phyloP scores from a whole-genome alignment of 1,284 basidiomycete species.

The Bjerkandera adusta region DNA sequence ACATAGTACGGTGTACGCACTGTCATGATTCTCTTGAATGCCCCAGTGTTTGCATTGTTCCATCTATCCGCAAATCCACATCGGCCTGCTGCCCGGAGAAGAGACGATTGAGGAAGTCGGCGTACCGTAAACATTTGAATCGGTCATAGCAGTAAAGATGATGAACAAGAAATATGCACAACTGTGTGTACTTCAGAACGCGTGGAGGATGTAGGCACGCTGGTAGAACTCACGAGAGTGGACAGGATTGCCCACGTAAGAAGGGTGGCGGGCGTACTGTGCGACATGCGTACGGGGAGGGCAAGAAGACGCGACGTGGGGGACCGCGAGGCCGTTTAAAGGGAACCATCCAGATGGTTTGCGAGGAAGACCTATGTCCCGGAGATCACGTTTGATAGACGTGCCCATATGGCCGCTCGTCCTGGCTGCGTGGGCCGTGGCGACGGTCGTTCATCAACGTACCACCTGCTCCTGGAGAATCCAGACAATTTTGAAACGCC shows the following conservation, averaged over 20 bases:
- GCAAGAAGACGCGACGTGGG: no score
- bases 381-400: no score
- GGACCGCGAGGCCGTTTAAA: no score
- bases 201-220: not conserved
- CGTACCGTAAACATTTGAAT: slow-evolving; percentile 68
- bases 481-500: no score
- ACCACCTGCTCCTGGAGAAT: no score
- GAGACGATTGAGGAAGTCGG: not conserved
- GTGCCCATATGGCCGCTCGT: no score
- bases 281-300: no score
- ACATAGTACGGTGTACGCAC: slow-evolving; percentile 37
- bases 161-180: slow-evolving; percentile 60
- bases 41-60: slow-evolving; percentile 61
- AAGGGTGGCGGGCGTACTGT: slow-evolving; percentile 56
- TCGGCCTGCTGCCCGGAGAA: not conserved
- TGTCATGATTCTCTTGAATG: slow-evolving; percentile 80
- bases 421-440: no score
- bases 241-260: slow-evolving; percentile 63
- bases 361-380: no score
- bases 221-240: slow-evolving; percentile 38
- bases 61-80: slow-evolving; percentile 46
- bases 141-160: slow-evolving; percentile 78
- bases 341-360: no score
- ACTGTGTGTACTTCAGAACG: slow-evolving; percentile 33
- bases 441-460: no score